A percentile compares a stretch with the other conserved stretches of the same genome.
Evolutionary conservation across 352 stramenopile species (phyloP).

Genomic region (Thalassiosira mediterranea): DNA sequence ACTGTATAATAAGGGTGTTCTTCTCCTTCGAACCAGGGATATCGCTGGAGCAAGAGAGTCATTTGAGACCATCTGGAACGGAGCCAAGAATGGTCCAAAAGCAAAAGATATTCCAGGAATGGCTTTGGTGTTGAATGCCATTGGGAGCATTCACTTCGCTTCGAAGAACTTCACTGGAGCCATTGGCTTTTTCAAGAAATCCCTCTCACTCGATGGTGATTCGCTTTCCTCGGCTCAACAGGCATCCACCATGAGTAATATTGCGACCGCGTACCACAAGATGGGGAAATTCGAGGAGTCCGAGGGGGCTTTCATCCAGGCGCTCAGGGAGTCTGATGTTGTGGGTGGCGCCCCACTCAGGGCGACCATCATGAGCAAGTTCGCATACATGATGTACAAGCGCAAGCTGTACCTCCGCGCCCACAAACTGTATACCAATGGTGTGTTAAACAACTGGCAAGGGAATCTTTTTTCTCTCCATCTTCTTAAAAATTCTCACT

Average conservation of each 20-base stretch:
- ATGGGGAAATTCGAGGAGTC: constrained; percentile 2
- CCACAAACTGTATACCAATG: neutral
- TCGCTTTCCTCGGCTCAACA: neutral
- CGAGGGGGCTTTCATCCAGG: neutral
- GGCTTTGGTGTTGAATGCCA: constrained; percentile 10
- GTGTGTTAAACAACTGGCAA: too few relatives aligned
- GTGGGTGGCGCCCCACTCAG: neutral
- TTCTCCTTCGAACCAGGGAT: neutral
- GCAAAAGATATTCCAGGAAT: neutral
- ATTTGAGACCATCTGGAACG: constrained; percentile 1
- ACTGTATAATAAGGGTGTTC: constrained; percentile 10
- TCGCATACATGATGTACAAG: constrained; percentile 4
- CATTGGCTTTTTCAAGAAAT: neutral
- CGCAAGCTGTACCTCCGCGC: neutral
- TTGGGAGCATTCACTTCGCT: constrained; percentile 15
- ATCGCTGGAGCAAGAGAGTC: constrained; percentile 1
- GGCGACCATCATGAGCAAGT: constrained; percentile 9
- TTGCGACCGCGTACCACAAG: constrained; percentile 5
- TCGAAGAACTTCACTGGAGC: neutral
- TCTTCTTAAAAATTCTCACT: neutral
- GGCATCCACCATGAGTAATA: constrained; percentile 2
- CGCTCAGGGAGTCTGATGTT: neutral
- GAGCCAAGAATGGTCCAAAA: neutral
- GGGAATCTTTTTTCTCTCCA: neutral
- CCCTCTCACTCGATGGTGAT: constrained; percentile 1